phyloP scores from a whole-genome alignment of 495 filamentous ascomycete species.

The Aspergillus homomorphus region DNA sequence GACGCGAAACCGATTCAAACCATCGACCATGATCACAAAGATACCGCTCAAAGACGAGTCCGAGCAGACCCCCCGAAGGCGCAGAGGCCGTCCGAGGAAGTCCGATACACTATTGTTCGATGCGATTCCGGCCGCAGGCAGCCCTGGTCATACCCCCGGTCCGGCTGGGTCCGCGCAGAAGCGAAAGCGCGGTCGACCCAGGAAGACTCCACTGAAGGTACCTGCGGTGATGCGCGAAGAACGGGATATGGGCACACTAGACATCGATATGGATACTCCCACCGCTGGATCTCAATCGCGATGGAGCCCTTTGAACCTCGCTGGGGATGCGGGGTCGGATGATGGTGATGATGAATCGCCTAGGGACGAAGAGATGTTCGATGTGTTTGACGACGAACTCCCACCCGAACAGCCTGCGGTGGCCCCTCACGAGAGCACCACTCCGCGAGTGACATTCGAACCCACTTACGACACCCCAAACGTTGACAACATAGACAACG shows the following conservation, averaged over 20 bases:
- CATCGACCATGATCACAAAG: constrained; percentile 48
- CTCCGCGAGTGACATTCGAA: constrained; percentile 13
- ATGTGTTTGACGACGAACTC: constrained; percentile 21
- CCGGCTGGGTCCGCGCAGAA: constrained; percentile 25
- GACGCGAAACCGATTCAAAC: constrained; percentile 35
- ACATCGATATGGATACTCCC: constrained; percentile 4
- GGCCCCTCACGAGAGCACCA: constrained; percentile 7
- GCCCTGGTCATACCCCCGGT: constrained; percentile 35
- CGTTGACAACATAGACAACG: constrained; percentile 27
- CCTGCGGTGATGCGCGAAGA: constrained; percentile 17
- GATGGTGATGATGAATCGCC: constrained; percentile 5
- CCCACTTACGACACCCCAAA: constrained; percentile 30
- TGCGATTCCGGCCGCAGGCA: constrained; percentile 37
- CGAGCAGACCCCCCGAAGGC: constrained; percentile 35
- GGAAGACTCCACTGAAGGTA: constrained; percentile 32
- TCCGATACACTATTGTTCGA: constrained; percentile 28
- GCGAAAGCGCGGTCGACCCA: constrained; percentile 38
- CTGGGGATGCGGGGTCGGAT: constrained; percentile 23
- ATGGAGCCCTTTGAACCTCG: constrained; percentile 30
- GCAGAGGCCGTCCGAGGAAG: constrained; percentile 47
- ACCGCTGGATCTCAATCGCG: constrained; percentile 15
- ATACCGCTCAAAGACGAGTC: constrained; percentile 53
- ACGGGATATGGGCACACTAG: constrained; percentile 13
- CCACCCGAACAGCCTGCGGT: constrained; percentile 12
- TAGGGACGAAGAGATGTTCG: constrained; percentile 9